These are phyloP conservation scores for Penicillium tannophilum DNA, from an alignment of 495 filamentous ascomycete genomes.

Conservation along the genomic window DNA sequence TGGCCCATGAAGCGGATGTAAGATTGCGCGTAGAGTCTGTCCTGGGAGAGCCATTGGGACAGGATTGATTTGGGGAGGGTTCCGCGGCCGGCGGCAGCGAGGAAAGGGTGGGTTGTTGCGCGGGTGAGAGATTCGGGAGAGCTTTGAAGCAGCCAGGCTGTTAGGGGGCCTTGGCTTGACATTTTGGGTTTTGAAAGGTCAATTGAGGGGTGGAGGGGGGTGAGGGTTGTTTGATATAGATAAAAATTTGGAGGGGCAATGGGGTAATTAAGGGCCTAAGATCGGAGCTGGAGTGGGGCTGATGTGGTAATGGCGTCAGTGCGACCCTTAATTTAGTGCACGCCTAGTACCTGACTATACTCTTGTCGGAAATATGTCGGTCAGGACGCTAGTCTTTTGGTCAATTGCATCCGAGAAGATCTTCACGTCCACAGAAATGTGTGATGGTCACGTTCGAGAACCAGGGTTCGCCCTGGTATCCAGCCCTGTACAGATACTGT, in stretches of 20 bases:
- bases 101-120: slow-evolving; percentile 70
- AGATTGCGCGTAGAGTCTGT: slow-evolving; percentile 72
- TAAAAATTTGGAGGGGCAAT: slow-evolving; percentile 1
- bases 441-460: too few species aligned
- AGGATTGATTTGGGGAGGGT: slow-evolving; percentile 57
- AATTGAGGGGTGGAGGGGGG: background rate
- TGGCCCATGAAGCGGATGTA: slow-evolving; percentile 69
- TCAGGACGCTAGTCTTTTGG: too few species aligned
- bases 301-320: slow-evolving; percentile 12
- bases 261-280: background rate
- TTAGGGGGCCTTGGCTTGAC: slow-evolving; percentile 31
- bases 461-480: too few species aligned
- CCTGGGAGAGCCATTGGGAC: slow-evolving; percentile 72
- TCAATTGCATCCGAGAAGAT: too few species aligned
- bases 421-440: too few species aligned
- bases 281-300: slow-evolving; percentile 3
- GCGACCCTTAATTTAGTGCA: background rate
- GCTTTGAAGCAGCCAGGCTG: slow-evolving; percentile 31
- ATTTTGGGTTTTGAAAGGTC: slow-evolving; percentile 15
- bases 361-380: background rate
- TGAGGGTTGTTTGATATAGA: background rate
- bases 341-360: background rate
- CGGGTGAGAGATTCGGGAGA: slow-evolving; percentile 42
- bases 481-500: too few species aligned
- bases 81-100: slow-evolving; percentile 65